Base-by-base conservation (phyloP, 1,284 basidiomycete species). In the Leccinum laetum region DNA sequence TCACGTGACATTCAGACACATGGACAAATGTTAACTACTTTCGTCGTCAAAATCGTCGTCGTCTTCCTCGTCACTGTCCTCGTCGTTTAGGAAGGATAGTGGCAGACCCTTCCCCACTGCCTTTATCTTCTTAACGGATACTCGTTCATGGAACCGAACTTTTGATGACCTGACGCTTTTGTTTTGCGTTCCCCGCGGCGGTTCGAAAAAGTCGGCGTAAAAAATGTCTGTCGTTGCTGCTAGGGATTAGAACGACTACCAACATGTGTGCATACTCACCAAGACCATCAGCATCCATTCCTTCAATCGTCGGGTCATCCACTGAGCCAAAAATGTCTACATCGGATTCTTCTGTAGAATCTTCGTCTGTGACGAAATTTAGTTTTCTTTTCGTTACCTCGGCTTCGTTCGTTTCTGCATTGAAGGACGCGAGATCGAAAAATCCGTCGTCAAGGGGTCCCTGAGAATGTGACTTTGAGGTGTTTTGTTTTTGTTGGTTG, bases 371-470 rank as follows among this genome's bases (percentile, higher is more conserved):
- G 10, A 78, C 78, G 61, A 84, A 83, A 49, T 86, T 83, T 9
- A 91, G 81, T 58, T 78, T 81, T 60, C 92, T 91, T 69, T 81
- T 81, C 5, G 90, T 89, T 13, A 86, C 81, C 11, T 81, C 82
- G 7, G 89, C 86, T 69, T 87, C 88, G 76, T 94, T 92, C 2
- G 92, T 92, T 77, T 95, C 88, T 5, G 90, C 86, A 75, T 99
- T 98, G 82, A 99, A 99, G 24, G 89, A 84, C 63, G 89, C 88
- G 63, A 99, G 86, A 64, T 93, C 88, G 79, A 99, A 99, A 81
- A 99, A 99, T 29, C 85, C 88, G 76, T 99, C 97, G 78, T 99
- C 92, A n/a, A 99, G 85, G 68, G 88, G 83, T 18, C 75, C 72
- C 37, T 66, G 72, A 18, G 70, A 67, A 64, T 77, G 76, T 24